A percentile compares a stretch with the other conserved stretches of the same genome.
phyloP scores from a whole-genome alignment of 345 rosid genomes.

The Eucalyptus microcorys region DNA sequence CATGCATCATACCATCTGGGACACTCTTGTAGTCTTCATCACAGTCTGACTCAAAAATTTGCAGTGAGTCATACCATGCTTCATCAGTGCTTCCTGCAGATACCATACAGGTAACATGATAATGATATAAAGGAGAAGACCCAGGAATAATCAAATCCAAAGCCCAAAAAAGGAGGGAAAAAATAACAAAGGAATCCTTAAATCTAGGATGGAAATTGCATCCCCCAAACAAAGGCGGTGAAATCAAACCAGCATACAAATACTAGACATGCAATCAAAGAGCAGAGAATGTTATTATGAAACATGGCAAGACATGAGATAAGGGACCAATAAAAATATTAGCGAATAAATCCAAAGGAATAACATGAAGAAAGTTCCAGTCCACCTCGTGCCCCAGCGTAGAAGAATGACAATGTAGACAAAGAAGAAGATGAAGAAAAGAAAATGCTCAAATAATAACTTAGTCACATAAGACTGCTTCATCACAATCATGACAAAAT shows the following conservation, averaged over 20 bases:
- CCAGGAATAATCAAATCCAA: neutral
- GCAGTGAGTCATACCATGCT: constrained; percentile 68
- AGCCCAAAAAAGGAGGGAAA: neutral
- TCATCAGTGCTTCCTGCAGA: constrained; percentile 50
- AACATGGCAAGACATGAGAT: neutral
- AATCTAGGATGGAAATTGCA: neutral
- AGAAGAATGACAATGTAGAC: neutral
- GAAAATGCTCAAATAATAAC: neutral
- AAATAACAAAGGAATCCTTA: neutral
- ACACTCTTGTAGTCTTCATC: constrained; percentile 89
- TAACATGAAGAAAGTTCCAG: neutral
- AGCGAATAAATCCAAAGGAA: neutral
- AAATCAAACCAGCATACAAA: neutral
- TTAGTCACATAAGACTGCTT: neutral
- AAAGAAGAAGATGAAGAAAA: neutral
- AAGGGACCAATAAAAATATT: neutral
- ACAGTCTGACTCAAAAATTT: constrained; percentile 62
- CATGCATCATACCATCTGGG: constrained; percentile 46
- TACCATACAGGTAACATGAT: neutral
- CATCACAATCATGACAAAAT: neutral
- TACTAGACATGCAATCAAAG: neutral
- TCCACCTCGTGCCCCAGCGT: neutral
- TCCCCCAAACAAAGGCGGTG: neutral
- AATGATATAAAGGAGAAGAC: neutral
- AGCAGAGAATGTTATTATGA: neutral